Base-by-base conservation (phyloP, 768 basidiomycete genomes). In the Megacollybia marginata region DNA sequence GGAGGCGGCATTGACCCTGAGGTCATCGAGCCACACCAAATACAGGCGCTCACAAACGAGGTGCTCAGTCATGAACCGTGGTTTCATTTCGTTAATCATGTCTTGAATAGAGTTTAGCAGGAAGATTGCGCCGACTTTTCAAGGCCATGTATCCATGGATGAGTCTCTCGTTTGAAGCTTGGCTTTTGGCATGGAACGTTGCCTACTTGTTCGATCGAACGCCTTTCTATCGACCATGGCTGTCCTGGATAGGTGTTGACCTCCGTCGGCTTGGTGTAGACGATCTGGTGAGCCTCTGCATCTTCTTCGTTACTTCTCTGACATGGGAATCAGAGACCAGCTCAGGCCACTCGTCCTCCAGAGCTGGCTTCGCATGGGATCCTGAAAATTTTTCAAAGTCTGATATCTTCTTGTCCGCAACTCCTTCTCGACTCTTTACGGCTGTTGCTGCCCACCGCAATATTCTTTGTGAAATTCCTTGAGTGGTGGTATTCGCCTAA, bases 401-500 rank as follows among this genome's bases (percentile, higher is more conserved):
- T 81, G 33, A 52, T 88, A 15, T 54, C 67, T 46, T 64, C 66
- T 18, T 78, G 81, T 7, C 89, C 88, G 7, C 77, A 73, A 45
- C 65, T 84, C 40, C 57, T 88, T 9, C 73, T 93, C 32, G 88
- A 92, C 62, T 91, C 88, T 2, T 71, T 93, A 35, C 80, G 83
- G 52, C 69, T 89, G 44, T 73, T 90, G 43, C 77, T 93, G 33
- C 95, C 91, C 13, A 88, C 85, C 16, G 85, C 87, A 38, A 92
- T 99, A 51, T 95, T 99, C 66, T 88, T 91, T 62, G 74, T 99
- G 71, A 95, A 93, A 66, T 94, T 98, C 67, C 73, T 96, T 43
- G 93, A 98, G 67, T 99, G 96, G 93, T 99, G 95, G 93, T 98
- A 98, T 62, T 94, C 92, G 4, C 93, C 96, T 18, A 78, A 78